Percentiles rank a stretch among this genome's conserved stretches.
phyloP scores from a whole-genome alignment of 495 filamentous ascomycete species.

The Recurvomyces mirabilis region DNA sequence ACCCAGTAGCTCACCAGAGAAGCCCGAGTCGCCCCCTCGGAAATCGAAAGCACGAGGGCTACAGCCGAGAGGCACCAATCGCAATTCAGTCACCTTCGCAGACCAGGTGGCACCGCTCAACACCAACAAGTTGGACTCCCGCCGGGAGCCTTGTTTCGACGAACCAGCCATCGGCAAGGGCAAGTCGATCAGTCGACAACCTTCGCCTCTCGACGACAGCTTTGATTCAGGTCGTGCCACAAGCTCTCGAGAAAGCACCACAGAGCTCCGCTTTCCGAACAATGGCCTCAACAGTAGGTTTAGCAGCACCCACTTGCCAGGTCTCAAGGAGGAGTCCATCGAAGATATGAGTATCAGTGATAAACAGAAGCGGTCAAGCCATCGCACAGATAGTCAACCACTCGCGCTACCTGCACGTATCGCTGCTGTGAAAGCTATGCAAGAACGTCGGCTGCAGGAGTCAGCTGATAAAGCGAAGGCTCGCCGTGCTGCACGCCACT shows the following conservation, averaged over 20 bases:
- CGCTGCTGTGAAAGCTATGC: constrained; percentile 23
- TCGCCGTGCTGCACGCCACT: constrained; percentile 18
- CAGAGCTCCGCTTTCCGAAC: constrained; percentile 17
- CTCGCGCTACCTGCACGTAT: constrained; percentile 23
- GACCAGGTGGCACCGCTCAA: constrained; percentile 18
- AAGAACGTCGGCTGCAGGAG: constrained; percentile 20
- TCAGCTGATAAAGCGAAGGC: constrained; percentile 18
- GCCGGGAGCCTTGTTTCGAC: not conserved
- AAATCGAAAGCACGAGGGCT: not conserved
- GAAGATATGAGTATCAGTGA: constrained; percentile 30
- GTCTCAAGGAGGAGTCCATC: constrained; percentile 31
- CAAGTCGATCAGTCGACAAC: constrained; percentile 14
- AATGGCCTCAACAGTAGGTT: constrained; percentile 14
- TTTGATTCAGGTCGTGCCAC: constrained; percentile 4
- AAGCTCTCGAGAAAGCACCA: constrained; percentile 9
- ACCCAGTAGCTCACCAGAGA: constrained; percentile 16
- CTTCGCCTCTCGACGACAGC: constrained; percentile 8
- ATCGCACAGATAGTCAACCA: constrained; percentile 20
- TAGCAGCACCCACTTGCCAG: constrained; percentile 25
- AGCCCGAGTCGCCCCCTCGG: constrained; percentile 4
- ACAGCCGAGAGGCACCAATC: constrained; percentile 2
- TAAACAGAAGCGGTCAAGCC: constrained; percentile 14
- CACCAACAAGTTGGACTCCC: constrained; percentile 11
- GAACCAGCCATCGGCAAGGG: constrained; percentile 3
- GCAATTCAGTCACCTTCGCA: constrained; percentile 17